phyloP scores from a whole-genome alignment of 208 protist species.

The Trichomonas vaginalis region DNA sequence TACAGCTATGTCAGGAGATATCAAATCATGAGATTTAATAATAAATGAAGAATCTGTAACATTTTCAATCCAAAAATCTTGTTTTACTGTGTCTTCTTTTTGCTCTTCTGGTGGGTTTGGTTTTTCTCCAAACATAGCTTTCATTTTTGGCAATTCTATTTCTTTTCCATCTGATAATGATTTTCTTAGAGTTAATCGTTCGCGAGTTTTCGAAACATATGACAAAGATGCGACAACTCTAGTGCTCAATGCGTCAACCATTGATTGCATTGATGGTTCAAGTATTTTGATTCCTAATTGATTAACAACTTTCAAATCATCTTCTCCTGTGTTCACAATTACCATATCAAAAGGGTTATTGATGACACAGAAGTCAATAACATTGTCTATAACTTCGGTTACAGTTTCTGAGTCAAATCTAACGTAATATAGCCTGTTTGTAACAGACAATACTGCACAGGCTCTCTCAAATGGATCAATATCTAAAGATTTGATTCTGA shows the following conservation, averaged over 20 bases:
- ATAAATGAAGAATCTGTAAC: background rate
- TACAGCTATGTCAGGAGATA: background rate
- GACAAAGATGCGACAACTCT: background rate
- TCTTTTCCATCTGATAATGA: background rate
- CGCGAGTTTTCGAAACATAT: background rate
- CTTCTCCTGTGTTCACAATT: background rate
- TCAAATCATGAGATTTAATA: background rate
- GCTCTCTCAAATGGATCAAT: background rate
- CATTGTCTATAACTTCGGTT: background rate
- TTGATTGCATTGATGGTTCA: background rate
- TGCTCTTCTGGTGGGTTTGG: background rate
- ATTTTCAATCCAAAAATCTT: background rate
- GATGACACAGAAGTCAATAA: background rate
- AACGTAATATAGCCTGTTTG: background rate
- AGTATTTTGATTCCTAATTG: background rate
- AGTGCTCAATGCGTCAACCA: background rate
- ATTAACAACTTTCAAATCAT: background rate
- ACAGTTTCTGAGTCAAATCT: background rate
- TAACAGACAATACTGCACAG: background rate
- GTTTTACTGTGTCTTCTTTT: background rate
- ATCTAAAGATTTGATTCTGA: background rate
- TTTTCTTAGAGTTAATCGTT: background rate
- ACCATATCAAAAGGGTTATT: background rate
- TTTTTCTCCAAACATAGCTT: background rate
- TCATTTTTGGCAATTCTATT: background rate